phyloP scores from a whole-genome alignment of 2,329 filamentous ascomycete genomes.

The Sporothrix inflata region DNA sequence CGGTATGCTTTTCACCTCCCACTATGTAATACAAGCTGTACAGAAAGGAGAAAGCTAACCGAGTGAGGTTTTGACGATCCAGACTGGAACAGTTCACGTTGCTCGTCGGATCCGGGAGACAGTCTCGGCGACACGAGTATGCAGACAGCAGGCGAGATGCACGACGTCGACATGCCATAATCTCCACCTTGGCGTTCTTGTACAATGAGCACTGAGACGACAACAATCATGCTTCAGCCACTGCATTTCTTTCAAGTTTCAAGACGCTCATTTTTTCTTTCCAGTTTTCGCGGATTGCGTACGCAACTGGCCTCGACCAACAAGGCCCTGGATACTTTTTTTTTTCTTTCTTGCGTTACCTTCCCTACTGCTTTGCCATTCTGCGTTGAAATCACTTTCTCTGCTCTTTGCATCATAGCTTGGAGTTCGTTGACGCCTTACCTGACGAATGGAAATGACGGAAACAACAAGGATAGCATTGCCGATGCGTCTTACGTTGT shows the following conservation, averaged over 20 bases:
- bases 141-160: conserved; percentile 47
- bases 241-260: neutral
- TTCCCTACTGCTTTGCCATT: conserved; percentile 7
- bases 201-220: neutral
- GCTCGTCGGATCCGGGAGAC: conserved; percentile 59
- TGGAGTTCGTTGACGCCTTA: conserved; percentile 8
- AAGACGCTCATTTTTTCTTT: neutral
- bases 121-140: conserved; percentile 52
- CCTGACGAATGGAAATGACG: neutral
- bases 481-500: neutral
- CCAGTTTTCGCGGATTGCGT: neutral
- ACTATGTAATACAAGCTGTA: neutral
- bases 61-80: conserved; percentile 31
- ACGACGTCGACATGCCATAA: conserved; percentile 36
- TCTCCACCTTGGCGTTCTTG: neutral
- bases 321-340: neutral
- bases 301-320: neutral
- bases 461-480: neutral
- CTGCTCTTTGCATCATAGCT: neutral
- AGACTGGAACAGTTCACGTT: conserved; percentile 61
- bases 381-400: neutral
- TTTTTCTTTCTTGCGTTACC: neutral
- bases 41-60: conserved; percentile 12
- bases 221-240: neutral
- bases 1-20: conserved; percentile 52